These are phyloP conservation scores for Tilletia indica DNA, from an alignment of 1,284 basidiomycete species.

Conservation along the genomic window DNA sequence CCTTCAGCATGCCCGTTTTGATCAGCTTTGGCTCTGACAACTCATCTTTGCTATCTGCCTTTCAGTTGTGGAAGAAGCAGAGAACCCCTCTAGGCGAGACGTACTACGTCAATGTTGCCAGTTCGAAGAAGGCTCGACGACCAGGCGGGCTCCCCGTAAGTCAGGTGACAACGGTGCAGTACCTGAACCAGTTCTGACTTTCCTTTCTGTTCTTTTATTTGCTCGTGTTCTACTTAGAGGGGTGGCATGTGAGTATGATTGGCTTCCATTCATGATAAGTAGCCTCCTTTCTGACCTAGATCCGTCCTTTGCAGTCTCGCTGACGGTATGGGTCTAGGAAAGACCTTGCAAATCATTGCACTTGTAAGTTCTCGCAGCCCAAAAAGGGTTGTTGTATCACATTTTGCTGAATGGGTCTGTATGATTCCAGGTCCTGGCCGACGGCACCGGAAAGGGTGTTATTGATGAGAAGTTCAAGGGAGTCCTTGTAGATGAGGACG, in stretches of 20 bases:
- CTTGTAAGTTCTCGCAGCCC: background rate
- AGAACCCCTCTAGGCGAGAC: constrained; percentile 3
- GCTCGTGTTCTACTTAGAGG: background rate
- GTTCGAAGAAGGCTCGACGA: no score
- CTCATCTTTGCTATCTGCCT: background rate
- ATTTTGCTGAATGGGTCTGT: background rate
- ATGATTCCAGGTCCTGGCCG: constrained; percentile 1
- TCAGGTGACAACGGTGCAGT: background rate
- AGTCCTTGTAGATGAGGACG: background rate
- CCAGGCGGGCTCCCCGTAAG: background rate
- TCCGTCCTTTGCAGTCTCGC: constrained; percentile 68
- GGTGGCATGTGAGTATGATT: constrained; percentile 9
- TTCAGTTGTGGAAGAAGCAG: constrained; percentile 9
- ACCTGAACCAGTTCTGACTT: background rate
- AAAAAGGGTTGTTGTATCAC: background rate
- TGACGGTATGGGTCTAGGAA: constrained; percentile 77
- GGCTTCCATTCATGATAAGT: background rate
- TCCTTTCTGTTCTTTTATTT: background rate
- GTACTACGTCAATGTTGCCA: constrained; percentile 19
- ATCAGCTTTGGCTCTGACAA: background rate
- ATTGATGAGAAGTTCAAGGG: constrained; percentile 16
- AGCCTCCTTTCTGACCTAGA: constrained; percentile 20
- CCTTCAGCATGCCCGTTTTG: no score
- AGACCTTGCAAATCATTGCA: constrained; percentile 24
- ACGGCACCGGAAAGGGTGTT: constrained; percentile 14